Percentiles rank a stretch among this genome's conserved stretches.
Evolutionary conservation across 2,329 filamentous ascomycete species (phyloP).

Genomic region (Lachnellula occidentalis): DNA sequence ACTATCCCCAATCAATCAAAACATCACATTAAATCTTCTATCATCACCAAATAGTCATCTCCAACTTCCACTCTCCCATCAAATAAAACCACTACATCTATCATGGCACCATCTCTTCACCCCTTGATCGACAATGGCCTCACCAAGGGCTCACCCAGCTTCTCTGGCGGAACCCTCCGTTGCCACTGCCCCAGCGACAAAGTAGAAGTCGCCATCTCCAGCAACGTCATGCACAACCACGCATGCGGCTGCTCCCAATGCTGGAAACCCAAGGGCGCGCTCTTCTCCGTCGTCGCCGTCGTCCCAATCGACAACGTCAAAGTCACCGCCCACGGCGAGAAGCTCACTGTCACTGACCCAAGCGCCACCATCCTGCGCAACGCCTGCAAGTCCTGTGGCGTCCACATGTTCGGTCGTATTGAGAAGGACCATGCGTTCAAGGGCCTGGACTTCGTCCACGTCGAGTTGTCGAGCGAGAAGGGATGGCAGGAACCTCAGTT

Average conservation of each 20-base stretch:
- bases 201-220: constrained; percentile 51
- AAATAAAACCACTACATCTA: neutral
- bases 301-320: constrained; percentile 48
- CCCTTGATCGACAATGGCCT: constrained; percentile 59
- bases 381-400: constrained; percentile 56
- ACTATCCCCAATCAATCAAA: neutral
- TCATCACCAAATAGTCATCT: too few relatives aligned
- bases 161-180: constrained; percentile 54
- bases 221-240: constrained; percentile 63
- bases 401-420: constrained; percentile 60
- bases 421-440: constrained; percentile 60
- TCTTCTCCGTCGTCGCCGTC: constrained; percentile 61
- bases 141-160: constrained; percentile 47
- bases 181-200: constrained; percentile 53
- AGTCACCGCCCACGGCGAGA: constrained; percentile 53
- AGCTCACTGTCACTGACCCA: constrained; percentile 51
- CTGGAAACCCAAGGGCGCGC: constrained; percentile 60
- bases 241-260: constrained; percentile 68
- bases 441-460: constrained; percentile 65
- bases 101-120: constrained; percentile 47
- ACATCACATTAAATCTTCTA: neutral
- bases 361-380: constrained; percentile 54
- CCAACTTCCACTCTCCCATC: too few relatives aligned
- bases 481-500: constrained; percentile 72
- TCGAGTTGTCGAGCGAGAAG: constrained; percentile 51